Percentiles rank a stretch among this genome's conserved stretches.
Evolutionary conservation across 2,329 filamentous ascomycete species (phyloP).

Genomic region (Fusarium redolens): DNA sequence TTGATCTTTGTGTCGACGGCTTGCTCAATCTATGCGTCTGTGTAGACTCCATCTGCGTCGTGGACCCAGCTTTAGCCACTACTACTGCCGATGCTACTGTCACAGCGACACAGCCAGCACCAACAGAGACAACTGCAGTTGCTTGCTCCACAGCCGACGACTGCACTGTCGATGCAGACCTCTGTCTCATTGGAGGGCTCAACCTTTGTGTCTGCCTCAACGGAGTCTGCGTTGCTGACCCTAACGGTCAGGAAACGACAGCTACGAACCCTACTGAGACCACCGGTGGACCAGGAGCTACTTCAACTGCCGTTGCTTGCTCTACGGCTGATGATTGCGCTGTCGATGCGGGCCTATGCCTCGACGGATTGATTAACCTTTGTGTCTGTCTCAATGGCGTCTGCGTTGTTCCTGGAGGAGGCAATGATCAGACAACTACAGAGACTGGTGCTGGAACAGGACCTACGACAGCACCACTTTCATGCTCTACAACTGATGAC

Average conservation of each 20-base stretch:
- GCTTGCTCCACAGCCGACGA: neutral
- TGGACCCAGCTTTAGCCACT: neutral
- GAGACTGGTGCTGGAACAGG: neutral
- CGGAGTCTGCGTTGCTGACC: neutral
- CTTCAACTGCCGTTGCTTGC: neutral
- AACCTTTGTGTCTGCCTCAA: neutral
- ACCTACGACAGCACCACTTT: neutral
- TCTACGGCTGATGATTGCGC: neutral
- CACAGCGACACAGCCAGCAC: neutral
- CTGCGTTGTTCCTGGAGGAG: neutral
- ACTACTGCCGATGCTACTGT: neutral
- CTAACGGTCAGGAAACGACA: neutral
- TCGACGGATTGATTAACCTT: neutral
- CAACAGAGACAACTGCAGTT: neutral
- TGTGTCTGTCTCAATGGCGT: neutral
- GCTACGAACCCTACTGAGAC: neutral
- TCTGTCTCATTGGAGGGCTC: neutral
- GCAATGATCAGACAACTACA: neutral
- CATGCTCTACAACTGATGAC: neutral
- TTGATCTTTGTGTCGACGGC: slow-evolving; percentile 1
- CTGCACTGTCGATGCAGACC: neutral
- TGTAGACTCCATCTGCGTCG: neutral
- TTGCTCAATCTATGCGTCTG: slow-evolving; percentile 7
- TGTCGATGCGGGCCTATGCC: neutral
- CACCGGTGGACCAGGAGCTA: neutral